phyloP scores from a whole-genome alignment of 1,284 basidiomycete species.

The Ustilago shanxiensis region DNA sequence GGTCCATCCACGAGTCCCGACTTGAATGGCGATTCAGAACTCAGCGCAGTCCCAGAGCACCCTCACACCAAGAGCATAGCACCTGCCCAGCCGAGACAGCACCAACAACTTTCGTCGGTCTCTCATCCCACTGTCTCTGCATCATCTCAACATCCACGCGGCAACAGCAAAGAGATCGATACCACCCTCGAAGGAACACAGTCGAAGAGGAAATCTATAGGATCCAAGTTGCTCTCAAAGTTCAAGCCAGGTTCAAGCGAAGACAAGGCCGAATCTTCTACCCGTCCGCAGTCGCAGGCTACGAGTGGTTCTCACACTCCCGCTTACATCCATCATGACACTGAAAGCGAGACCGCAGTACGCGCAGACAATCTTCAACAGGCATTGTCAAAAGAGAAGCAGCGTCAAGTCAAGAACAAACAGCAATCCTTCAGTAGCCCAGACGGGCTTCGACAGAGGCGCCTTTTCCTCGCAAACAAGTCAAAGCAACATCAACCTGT shows the following conservation, averaged over 20 bases:
- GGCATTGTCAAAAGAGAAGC: slow-evolving; percentile 30
- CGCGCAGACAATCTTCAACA: slow-evolving; percentile 19
- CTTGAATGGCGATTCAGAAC: slow-evolving; percentile 1
- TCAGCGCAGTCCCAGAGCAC: slow-evolving; percentile 28
- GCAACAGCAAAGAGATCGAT: neutral
- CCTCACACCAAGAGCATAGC: slow-evolving; percentile 19
- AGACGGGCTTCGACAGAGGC: slow-evolving; percentile 23
- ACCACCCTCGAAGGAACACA: neutral
- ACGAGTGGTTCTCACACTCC: slow-evolving; percentile 28
- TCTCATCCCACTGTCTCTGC: slow-evolving; percentile 8
- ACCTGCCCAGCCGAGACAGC: neutral
- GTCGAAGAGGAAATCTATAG: slow-evolving; percentile 32
- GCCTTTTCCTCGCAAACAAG: slow-evolving; percentile 15
- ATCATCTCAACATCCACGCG: neutral
- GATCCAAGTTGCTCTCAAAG: slow-evolving; percentile 46
- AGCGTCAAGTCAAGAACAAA: slow-evolving; percentile 13
- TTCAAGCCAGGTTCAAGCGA: slow-evolving; percentile 20
- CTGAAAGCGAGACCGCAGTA: slow-evolving; percentile 1
- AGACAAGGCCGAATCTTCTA: slow-evolving; percentile 4
- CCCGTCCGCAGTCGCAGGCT: slow-evolving; percentile 7
- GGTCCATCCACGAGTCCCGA: neutral
- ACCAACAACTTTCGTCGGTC: slow-evolving; percentile 16
- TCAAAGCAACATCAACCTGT: slow-evolving; percentile 6
- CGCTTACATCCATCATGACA: neutral
- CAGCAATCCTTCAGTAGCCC: slow-evolving; percentile 15